Base-by-base conservation (phyloP, 306 rosid species). In the Quercus glauca region DNA sequence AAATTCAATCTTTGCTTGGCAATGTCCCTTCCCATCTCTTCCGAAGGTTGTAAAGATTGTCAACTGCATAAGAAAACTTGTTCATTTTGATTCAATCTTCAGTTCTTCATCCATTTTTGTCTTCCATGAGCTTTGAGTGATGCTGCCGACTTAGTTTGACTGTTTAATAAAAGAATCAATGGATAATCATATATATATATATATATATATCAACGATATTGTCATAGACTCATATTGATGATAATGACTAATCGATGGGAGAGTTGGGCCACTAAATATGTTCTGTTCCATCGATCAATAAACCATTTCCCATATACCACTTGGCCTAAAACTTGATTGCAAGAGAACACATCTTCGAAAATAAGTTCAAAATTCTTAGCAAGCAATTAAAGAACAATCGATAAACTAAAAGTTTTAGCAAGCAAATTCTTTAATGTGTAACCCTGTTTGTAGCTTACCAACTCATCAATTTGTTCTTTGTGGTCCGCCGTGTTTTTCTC, bases 401-500 rank as follows among this genome's bases (percentile, higher is more conserved):
- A 41, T 41, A n/a, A 5, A 61, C 20, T 23, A 65, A 25, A 57
- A 69, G 1, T 75, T 61, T 79, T 71, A 63, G 71, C 55, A 78
- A 74, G 77, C 80, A 80, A 75, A 72, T 74, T 73, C 77, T 80
- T 86, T 64, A 86, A 84, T 84, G 87, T 71, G 79, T 71, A 73
- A 71, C n/a, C 83, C 82, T 69, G 68, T 85, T 78, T 86, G 87
- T 82, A 72, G 74, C 81, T 78, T 87, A 86, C 86, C 90, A 80
- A 84, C 89, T 82, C 87, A 18, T 80, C 84, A 77, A 75, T 58
- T 78, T 76, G 71, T 83, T 78, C 56, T 37, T 29, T 67, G 73
- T 84, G 92, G 83, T 56, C 90, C 88, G 71, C 71, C 77, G 5
- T 25, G 74, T 77, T 67, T 76, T 65, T 21, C 59, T 8, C 79